These are phyloP conservation scores for Manihot esculenta DNA, from an alignment of 441 rosid species.

Conservation along the genomic window DNA sequence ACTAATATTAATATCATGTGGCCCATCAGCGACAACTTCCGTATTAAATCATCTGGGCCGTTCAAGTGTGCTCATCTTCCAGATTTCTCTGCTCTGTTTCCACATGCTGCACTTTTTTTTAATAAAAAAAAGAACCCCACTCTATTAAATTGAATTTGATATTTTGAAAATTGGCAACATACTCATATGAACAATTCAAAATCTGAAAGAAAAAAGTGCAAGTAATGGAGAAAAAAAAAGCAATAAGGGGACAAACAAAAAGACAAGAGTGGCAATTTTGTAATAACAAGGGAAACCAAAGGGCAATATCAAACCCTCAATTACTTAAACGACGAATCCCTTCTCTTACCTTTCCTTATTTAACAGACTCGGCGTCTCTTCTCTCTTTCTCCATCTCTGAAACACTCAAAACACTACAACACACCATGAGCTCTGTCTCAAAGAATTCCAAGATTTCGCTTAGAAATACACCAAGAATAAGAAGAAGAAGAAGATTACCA, in stretches of 20 bases:
- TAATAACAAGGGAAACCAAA: constrained; percentile 14
- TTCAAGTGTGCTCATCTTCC: constrained; percentile 6
- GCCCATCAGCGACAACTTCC: constrained; percentile 10
- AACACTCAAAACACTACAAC: no score
- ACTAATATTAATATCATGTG: constrained; percentile 6
- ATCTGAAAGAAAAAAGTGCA: no score
- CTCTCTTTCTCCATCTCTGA: neutral
- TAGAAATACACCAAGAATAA: constrained; percentile 12
- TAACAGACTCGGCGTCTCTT: neutral
- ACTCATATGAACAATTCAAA: no score
- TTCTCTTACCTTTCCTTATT: neutral
- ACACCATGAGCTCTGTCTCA: constrained; percentile 28
- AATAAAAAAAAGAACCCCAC: no score
- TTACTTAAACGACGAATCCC: constrained; percentile 33
- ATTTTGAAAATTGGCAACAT: no score
- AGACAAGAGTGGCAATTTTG: constrained; percentile 25
- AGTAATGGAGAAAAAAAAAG: neutral
- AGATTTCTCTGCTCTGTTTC: neutral
- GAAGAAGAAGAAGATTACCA: constrained; percentile 16
- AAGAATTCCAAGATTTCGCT: constrained; percentile 18
- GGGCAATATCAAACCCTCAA: constrained; percentile 25
- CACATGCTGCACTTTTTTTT: no score
- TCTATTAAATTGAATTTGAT: no score
- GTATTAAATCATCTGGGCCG: constrained; percentile 16
- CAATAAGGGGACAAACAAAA: neutral